Conservation (phyloP, 2,329 filamentous ascomycete species). For the Aspergillus quadricinctus region DNA sequence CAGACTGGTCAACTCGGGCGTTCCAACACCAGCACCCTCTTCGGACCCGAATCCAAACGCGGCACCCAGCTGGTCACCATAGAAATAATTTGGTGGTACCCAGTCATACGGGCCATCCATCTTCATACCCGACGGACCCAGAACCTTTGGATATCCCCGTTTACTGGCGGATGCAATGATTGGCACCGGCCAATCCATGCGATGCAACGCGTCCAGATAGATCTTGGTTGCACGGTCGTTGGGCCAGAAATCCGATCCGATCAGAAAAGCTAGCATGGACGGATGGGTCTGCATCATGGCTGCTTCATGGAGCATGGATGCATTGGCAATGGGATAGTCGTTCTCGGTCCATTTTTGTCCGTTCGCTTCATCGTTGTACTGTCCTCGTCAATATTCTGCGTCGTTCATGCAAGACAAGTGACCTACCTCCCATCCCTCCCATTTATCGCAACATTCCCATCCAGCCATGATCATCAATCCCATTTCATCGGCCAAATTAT, state of each 20-base stretch:
- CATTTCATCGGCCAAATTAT: slow-evolving; percentile 54
- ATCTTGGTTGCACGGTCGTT: slow-evolving; percentile 52
- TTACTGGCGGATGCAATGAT: slow-evolving; percentile 56
- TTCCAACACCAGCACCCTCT: slow-evolving; percentile 59
- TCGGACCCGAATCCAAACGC: slow-evolving; percentile 63
- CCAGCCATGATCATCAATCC: slow-evolving; percentile 60
- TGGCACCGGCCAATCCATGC: slow-evolving; percentile 53
- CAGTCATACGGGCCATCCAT: slow-evolving; percentile 66
- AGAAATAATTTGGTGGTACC: slow-evolving; percentile 64
- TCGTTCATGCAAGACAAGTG: background rate
- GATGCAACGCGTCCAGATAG: slow-evolving; percentile 50
- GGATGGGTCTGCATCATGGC: slow-evolving; percentile 58
- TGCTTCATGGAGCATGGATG: slow-evolving; percentile 57
- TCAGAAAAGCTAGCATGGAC: slow-evolving; percentile 54
- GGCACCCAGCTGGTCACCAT: slow-evolving; percentile 49
- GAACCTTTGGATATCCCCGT: slow-evolving; percentile 48
- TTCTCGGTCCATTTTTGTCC: slow-evolving; percentile 47
- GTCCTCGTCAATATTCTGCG: background rate
- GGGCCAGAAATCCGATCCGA: slow-evolving; percentile 63
- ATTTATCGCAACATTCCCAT: slow-evolving; percentile 66
- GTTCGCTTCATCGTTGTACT: slow-evolving; percentile 53
- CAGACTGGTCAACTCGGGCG: slow-evolving; percentile 53
- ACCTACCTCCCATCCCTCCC: slow-evolving; percentile 55
- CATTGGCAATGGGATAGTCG: slow-evolving; percentile 54
- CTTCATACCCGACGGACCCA: slow-evolving; percentile 59